These are phyloP conservation scores for Trichophyton simii DNA, from an alignment of 2,329 filamentous ascomycete species.

Conservation along the genomic window DNA sequence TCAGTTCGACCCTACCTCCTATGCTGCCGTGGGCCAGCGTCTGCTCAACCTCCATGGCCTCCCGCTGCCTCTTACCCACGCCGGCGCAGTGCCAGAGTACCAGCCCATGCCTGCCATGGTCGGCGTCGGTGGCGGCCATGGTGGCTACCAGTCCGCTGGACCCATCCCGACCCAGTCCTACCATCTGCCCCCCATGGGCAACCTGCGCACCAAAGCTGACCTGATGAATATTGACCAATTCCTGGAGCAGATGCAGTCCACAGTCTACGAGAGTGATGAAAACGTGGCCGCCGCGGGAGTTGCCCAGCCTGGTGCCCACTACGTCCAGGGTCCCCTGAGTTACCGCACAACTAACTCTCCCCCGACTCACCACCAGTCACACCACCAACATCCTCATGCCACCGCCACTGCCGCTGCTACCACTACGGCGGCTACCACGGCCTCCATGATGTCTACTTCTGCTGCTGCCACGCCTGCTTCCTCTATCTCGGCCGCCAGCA, in stretches of 20 bases:
- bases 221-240: slow-evolving; percentile 88
- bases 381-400: slow-evolving; percentile 19
- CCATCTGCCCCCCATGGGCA: slow-evolving; percentile 74
- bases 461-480: slow-evolving; percentile 23
- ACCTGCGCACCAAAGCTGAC: slow-evolving; percentile 84
- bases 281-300: slow-evolving; percentile 68
- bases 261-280: slow-evolving; percentile 84
- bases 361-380: slow-evolving; percentile 27
- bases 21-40: slow-evolving; percentile 79
- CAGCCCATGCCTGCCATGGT: slow-evolving; percentile 42
- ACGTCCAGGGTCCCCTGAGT: slow-evolving; percentile 41
- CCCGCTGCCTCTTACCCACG: slow-evolving; percentile 48
- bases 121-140: slow-evolving; percentile 40
- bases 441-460: slow-evolving; percentile 28
- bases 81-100: slow-evolving; percentile 40
- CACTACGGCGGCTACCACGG: slow-evolving; percentile 20
- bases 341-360: slow-evolving; percentile 49
- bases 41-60: slow-evolving; percentile 68
- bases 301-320: slow-evolving; percentile 59
- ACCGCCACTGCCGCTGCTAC: slow-evolving; percentile 28
- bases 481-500: slow-evolving; percentile 22
- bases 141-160: slow-evolving; percentile 41
- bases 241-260: slow-evolving; percentile 89
- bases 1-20: slow-evolving; percentile 78
- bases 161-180: slow-evolving; percentile 64